Base-by-base conservation (phyloP, 805 yeast species). In the Isabelozyma gotoi region DNA sequence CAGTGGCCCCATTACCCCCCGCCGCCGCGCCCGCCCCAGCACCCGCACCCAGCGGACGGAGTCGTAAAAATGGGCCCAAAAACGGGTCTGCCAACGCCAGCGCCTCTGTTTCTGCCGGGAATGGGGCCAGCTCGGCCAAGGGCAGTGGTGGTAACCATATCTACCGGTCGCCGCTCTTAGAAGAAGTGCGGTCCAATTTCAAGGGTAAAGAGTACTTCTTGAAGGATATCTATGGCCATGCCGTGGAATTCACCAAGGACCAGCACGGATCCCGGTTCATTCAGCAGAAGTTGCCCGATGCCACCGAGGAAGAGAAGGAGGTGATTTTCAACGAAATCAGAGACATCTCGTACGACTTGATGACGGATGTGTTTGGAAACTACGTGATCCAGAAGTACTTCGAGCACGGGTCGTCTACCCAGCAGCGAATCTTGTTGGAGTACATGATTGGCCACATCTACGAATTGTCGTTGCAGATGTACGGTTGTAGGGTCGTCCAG, bases 351-450 rank as follows among this genome's bases (percentile, higher is more conserved):
- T 73, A 84, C 43, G 90, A 85, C 43, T 71, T 94, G 48, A 87
- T 91, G 85, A 89, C 95, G 14, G 99, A 94, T 70, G 99, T 94
- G 7, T 94, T 94, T 67, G 99, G 99, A 45, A 94, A 94, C 64
- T 94, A 94, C 60, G 97, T 94, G 19, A 88, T 94, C 44, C 99
- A 94, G 65, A 91, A 92, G 64, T 88, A 82, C 57, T 88, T 94
- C 63, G 98, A 94, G 67, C 76, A 71, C 56, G 97, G 97, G 24
- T 72, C 83, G 3, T 74, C 65, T 19, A 76, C 80, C 18, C 97
- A 92, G 60, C 81, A 78, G 56, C 74, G 79, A 24, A 74, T 84
- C 10, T 71, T 94, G 49, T 78, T 88, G 41, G 83, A 78, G 33
- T 73, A 76, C 42, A 85, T 90, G 90, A 73, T 74, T 43, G 89